Base-by-base conservation (phyloP, 176 grass and related monocot species). In the Avena insularis region DNA sequence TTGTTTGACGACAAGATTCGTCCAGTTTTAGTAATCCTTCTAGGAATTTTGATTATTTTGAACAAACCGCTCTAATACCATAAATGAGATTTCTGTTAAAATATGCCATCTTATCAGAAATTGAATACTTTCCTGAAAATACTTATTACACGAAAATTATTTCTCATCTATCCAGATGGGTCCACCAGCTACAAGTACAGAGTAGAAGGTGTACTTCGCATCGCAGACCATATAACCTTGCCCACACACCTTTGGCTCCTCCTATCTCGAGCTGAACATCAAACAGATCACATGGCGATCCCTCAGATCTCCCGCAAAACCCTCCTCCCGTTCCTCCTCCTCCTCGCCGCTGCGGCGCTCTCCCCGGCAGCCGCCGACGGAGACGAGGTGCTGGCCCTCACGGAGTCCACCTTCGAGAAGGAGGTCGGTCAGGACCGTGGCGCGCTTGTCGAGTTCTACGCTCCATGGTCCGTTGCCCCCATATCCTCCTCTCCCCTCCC, bases 401-500 rank as follows among this genome's bases (percentile, higher is more conserved):
- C 92, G 49, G 89, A 89, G 80, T 89, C 90, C 85, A 91, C 89
- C 90, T 98, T 98, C 86, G 92, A 98, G 89, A 88, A 91, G 85
- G 94, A 94, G 92, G 97, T 98, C 65, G 97, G 97, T 9, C 90
- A 96, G 80, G 96, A 98, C 69, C 90, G 96, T 31, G 96, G 60
- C 67, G 96, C 91, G 27, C 93, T 98, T 79, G 89, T 95, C 79
- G 96, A 94, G 90, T 98, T 98, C 87, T 95, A 92, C 82, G 91
- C 96, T 6, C 93, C 93, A 15, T 98, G 96, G 96, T 93, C 76
- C 50, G 64, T 54, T 7, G 5, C 69, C 8, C 25, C 2, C 46
- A 17, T 45, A 46, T 84, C 20, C 38, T 25, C 13, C 19, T 2
- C 14, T 46, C 17, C 75, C 14, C 66, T 10, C 75, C 46, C 79